Evolutionary conservation across 2,329 filamentous ascomycete genomes (phyloP), one percentile per base, ranked within the genome.

Genomic region (Exophiala aquamarina): DNA sequence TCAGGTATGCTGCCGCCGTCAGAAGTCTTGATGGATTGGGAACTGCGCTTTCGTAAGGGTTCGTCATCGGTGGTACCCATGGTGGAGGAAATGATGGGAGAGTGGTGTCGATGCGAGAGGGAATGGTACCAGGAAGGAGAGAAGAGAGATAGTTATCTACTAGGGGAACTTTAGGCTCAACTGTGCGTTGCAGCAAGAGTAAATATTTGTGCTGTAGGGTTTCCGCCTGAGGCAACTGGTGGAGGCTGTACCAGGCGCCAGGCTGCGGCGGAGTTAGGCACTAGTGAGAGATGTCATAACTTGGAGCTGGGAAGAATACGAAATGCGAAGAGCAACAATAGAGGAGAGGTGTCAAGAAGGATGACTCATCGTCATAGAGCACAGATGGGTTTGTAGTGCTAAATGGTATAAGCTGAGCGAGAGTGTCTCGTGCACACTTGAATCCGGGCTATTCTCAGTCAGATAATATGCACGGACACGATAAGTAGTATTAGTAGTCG

Each of bases 1-100:
- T 26, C 11, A 11, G 23, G 23, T 26, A 26, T 26, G 11, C 11
- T 26, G 23, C 11, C 23, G 11, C 23, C 23, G 20, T 42, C 29
- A 31, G 26, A 10, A 15, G 17, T 21, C 17, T 26, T 34, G 19
- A 32, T 41, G 11, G 44, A 33, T 9, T 41, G 42, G n/a, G 38
- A 21, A 36, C 36, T 55, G 49, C 66, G 67, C 52, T 62, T 63
- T 54, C 60, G 63, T 49, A 64, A 50, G 36, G 66, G 63, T 45
- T 60, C 44, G 11, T 26, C 23, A 26, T 11, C 11, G 23, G 23
- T 26, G 50, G 54, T 47, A 41, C 58, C 60, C 67, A 69, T 71
- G 18, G 15, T 49, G 15, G 29, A 18, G 9, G n/a, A 4, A 7
- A 11, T 13, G 9, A 7, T n/a, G 17, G 19, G 11, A 8, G 11